Conservation (phyloP, 2,329 filamentous ascomycete species). For the Xylaria sp. region DNA sequence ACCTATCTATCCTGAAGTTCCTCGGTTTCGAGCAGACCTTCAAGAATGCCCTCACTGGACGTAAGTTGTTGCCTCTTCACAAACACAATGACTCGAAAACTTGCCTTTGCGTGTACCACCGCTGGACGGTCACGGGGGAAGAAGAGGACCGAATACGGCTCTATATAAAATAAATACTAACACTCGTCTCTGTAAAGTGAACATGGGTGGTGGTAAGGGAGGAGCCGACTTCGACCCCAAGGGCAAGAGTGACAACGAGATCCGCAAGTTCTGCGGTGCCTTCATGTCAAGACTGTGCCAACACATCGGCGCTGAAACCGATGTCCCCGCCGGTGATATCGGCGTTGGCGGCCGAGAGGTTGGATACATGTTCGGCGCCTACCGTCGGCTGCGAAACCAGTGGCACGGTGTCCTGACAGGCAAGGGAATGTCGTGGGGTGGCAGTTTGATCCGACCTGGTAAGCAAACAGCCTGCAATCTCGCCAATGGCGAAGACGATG, state of each 20-base stretch:
- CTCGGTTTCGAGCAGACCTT: constrained; percentile 99
- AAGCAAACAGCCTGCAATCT: constrained; percentile 25
- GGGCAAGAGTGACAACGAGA: constrained; percentile 96
- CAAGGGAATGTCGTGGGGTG: constrained; percentile 93
- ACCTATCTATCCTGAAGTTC: constrained; percentile 86
- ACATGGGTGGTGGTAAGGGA: constrained; percentile 97
- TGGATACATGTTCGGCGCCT: constrained; percentile 92
- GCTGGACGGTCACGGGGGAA: background rate
- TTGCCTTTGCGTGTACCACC: background rate
- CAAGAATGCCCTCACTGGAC: constrained; percentile 97
- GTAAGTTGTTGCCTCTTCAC: constrained; percentile 58
- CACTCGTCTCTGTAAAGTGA: constrained; percentile 56
- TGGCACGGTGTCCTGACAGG: constrained; percentile 97
- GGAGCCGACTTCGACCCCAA: constrained; percentile 99
- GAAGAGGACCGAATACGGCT: too few relatives aligned
- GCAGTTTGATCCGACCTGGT: constrained; percentile 84
- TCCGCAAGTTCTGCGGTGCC: constrained; percentile 92
- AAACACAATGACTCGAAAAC: background rate
- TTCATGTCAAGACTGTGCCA: constrained; percentile 97
- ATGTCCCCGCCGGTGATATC: constrained; percentile 96
- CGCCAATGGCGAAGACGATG: too few relatives aligned
- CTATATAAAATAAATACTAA: constrained; percentile 8
- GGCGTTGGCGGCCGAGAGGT: constrained; percentile 92
- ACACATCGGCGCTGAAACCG: constrained; percentile 95
- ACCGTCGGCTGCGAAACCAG: constrained; percentile 84